Base-by-base conservation (phyloP, 805 yeast species). In the Yarrowia hollandica region DNA sequence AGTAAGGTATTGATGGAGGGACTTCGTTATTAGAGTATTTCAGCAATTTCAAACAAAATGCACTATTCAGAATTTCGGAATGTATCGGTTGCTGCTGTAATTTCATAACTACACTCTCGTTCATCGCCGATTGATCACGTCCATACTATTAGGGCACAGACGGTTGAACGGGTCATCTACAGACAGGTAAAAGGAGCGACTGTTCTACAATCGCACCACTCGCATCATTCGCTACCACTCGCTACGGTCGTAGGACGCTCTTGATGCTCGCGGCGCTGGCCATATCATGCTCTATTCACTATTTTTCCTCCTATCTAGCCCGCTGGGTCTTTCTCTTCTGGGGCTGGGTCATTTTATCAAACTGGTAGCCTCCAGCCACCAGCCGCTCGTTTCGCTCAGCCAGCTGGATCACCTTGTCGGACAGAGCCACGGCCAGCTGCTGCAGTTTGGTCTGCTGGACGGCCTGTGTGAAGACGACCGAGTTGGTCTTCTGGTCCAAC, bases 311-410 rank as follows among this genome's bases (percentile, higher is more conserved):
- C 18, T 50, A 33, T 35, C 57, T 37, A 12, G 31, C 33, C 12
- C 57, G 30, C 44, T 52, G 58, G 10, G 44, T 23, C 44, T 52
- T 52, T 52, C 58, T 39, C 44, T 52, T 52, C 44, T 52, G 58
- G 26, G 58, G 58, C 35, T 52, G 58, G 35, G 42, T 52, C 58
- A 35, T 18, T 25, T 48, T 33, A 12, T 52, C 58, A 37, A 67
- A 70, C 38, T 73, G 84, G 72, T 81, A 84, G 42, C 91, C 94
- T 66, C 89, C 88, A 46, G 87, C 81, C 58, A 88, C 86, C 57
- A 89, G 79, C 72, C 89, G 84, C 73, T 89, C 96, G 71, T 88
- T 89, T 76, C 88, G 83, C 72, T 90, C 96, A 59, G 86, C 81
- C 65, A 90, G 79, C 67, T 85, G 83, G 60, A 80, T 80, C 56